Percentiles rank a stretch among this genome's conserved stretches.
These are phyloP conservation scores for Porphyrellus cyaneotinctus DNA, from an alignment of 768 basidiomycete genomes.

Conservation along the genomic window DNA sequence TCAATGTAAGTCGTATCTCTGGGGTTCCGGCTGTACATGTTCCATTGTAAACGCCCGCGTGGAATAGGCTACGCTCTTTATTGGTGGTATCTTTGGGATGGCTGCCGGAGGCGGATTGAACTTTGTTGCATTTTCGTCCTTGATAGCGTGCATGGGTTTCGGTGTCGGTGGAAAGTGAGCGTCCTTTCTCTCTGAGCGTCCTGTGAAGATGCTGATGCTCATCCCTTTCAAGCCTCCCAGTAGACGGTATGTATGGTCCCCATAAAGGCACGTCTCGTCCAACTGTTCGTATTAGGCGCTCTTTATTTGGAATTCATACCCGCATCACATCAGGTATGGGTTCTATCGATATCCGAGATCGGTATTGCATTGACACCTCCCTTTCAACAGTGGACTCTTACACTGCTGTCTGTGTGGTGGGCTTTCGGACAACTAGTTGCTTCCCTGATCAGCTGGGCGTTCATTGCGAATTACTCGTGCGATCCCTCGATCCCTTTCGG, in stretches of 20 bases:
- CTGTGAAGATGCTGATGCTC: constrained; percentile 21
- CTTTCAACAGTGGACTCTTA: constrained; percentile 44
- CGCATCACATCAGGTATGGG: constrained; percentile 34
- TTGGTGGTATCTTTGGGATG: constrained; percentile 47
- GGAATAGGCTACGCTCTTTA: constrained; percentile 31
- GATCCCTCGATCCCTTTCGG: constrained; percentile 26
- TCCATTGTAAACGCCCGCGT: neutral
- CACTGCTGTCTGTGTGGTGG: constrained; percentile 54
- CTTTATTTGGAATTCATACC: constrained; percentile 45
- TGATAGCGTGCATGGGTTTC: constrained; percentile 46
- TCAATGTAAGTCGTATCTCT: constrained; percentile 29
- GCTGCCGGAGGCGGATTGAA: constrained; percentile 44
- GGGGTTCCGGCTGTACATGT: neutral
- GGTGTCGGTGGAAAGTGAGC: constrained; percentile 51
- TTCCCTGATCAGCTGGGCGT: constrained; percentile 50
- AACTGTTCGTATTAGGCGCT: constrained; percentile 32
- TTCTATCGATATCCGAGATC: neutral
- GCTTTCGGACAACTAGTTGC: constrained; percentile 47
- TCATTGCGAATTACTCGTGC: constrained; percentile 56
- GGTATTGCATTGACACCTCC: neutral
- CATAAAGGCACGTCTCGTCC: neutral
- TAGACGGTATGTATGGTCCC: constrained; percentile 38
- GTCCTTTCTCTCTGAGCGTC: neutral
- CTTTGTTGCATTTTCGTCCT: constrained; percentile 43
- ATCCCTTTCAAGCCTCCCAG: constrained; percentile 34